Percentiles rank a stretch among this genome's conserved stretches.
These are phyloP conservation scores for Pichia nakasei DNA, from an alignment of 805 yeast species.

Conservation along the genomic window DNA sequence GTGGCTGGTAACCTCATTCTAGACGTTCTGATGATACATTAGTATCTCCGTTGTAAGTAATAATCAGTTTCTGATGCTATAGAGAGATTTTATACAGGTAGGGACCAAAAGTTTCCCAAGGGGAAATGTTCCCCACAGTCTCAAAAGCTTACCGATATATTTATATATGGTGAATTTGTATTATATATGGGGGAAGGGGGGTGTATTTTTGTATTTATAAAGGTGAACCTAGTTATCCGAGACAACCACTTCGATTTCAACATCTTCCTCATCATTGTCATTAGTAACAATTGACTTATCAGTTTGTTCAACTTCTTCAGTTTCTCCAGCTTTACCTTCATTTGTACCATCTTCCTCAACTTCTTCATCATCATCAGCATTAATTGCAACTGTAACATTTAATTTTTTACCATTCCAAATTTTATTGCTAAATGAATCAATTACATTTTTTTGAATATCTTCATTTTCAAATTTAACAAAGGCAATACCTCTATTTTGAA, in stretches of 20 bases:
- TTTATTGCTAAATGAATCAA: conserved; percentile 59
- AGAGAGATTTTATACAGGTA: too few relatives aligned
- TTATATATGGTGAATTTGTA: too few relatives aligned
- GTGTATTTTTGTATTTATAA: not conserved
- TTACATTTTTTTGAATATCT: conserved; percentile 38
- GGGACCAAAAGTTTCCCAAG: too few relatives aligned
- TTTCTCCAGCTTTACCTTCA: conserved; percentile 1
- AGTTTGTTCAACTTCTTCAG: not conserved
- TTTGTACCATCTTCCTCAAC: not conserved
- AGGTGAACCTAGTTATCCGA: not conserved
- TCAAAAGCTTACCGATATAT: too few relatives aligned
- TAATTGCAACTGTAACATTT: conserved; percentile 66
- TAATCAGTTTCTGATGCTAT: too few relatives aligned
- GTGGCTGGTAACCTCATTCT: too few relatives aligned
- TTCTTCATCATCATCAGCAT: conserved; percentile 29
- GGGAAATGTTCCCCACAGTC: too few relatives aligned
- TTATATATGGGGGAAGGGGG: too few relatives aligned
- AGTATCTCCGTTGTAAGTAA: too few relatives aligned
- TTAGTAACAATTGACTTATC: not conserved
- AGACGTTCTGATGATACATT: too few relatives aligned
- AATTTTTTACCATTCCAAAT: conserved; percentile 57
- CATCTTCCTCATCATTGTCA: conserved; percentile 6
- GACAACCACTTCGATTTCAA: conserved; percentile 9
- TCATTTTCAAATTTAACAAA: conserved; percentile 45
- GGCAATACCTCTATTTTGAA: conserved; percentile 56